Conservation (phyloP, 2,329 filamentous ascomycete species). For the Fusarium sp. region DNA sequence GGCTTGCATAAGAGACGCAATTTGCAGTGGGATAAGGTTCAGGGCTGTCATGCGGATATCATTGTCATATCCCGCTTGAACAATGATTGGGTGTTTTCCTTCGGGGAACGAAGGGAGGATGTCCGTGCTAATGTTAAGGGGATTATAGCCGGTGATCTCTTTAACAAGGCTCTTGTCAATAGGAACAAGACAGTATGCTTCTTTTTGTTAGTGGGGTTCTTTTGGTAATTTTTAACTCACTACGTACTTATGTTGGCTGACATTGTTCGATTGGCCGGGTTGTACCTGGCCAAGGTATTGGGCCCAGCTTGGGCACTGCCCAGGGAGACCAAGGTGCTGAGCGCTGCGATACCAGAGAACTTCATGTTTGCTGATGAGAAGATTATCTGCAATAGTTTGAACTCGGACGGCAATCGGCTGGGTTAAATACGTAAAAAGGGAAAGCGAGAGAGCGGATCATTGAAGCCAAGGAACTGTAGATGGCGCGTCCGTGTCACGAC, state of each 20-base stretch:
- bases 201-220: not conserved
- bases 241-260: conserved; percentile 21
- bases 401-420: accelerated
- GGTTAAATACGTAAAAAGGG: not conserved
- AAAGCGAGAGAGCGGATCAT: not conserved
- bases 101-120: conserved; percentile 17
- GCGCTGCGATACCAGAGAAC: not conserved
- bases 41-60: conserved; percentile 26
- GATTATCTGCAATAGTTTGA: not conserved
- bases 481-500: not conserved
- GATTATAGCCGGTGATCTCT: conserved; percentile 12
- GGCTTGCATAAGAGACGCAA: conserved; percentile 13
- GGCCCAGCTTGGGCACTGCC: conserved; percentile 11
- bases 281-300: conserved; percentile 20
- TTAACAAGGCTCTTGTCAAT: conserved; percentile 11
- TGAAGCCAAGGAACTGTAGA: not conserved
- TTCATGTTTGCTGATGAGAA: not conserved
- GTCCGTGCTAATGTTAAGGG: not conserved
- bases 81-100: conserved; percentile 17
- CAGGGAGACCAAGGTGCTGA: not conserved
- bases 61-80: conserved; percentile 7
- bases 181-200: conserved; percentile 17
- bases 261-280: conserved; percentile 26
- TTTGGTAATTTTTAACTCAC: accelerated
- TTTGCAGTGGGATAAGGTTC: conserved; percentile 2